Conservation (phyloP, 495 filamentous ascomycete species). For the Oleoguttula mirabilis region DNA sequence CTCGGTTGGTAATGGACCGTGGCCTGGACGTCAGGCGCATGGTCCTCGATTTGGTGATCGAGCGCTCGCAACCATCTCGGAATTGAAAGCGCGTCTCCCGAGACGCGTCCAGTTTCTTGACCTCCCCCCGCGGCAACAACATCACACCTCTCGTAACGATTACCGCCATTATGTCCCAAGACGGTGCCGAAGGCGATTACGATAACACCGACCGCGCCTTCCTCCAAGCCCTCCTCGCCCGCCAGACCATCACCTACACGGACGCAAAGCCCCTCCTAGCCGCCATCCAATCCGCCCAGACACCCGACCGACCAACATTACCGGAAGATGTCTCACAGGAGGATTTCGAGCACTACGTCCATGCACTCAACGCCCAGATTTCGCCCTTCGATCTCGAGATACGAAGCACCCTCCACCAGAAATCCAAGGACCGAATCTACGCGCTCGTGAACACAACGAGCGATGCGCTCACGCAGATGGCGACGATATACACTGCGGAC, state of each 20-base stretch:
- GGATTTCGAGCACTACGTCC: constrained; percentile 56
- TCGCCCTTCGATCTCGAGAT: constrained; percentile 81
- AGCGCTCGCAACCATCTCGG: no score
- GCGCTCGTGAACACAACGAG: constrained; percentile 81
- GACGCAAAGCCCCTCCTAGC: constrained; percentile 65
- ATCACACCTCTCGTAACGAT: neutral
- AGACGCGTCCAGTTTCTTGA: neutral
- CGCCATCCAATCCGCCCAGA: constrained; percentile 52
- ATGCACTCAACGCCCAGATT: constrained; percentile 55
- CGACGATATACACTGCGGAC: constrained; percentile 67
- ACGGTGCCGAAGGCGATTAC: constrained; percentile 17
- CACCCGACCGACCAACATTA: constrained; percentile 34
- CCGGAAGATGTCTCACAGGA: constrained; percentile 51
- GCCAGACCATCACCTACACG: constrained; percentile 59
- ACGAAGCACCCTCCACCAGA: constrained; percentile 56
- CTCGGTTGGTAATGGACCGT: no score
- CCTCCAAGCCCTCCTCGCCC: constrained; percentile 76
- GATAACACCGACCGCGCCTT: constrained; percentile 80
- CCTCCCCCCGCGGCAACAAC: no score
- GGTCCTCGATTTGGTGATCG: no score
- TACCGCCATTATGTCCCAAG: constrained; percentile 1
- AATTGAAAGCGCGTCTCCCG: neutral
- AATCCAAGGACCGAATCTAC: constrained; percentile 37
- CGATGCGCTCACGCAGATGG: constrained; percentile 72
- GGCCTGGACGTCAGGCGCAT: no score